These are phyloP conservation scores for Trichoderma sp. DNA, from an alignment of 2,329 filamentous ascomycete genomes.

Conservation along the genomic window DNA sequence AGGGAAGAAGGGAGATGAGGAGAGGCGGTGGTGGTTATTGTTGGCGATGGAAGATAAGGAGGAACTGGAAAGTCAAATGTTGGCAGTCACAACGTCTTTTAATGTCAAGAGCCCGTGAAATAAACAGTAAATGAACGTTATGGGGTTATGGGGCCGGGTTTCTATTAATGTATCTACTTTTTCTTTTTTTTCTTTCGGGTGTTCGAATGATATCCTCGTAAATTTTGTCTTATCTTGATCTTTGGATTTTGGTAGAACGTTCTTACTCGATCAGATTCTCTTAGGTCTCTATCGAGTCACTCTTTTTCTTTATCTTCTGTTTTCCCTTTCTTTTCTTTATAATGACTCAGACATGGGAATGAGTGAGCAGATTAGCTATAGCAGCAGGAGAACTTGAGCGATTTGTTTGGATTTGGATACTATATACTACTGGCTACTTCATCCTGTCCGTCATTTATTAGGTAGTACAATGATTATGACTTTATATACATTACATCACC, in stretches of 20 bases:
- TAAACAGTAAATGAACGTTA: not conserved
- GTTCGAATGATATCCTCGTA: not conserved
- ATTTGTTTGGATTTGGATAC: not conserved
- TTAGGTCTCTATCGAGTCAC: not conserved
- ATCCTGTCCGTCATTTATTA: not conserved
- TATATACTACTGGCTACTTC: not conserved
- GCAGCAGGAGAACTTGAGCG: not conserved
- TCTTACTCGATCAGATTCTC: too few species aligned
- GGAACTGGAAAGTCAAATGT: not conserved
- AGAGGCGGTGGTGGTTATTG: too few species aligned
- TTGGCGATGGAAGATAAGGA: not conserved
- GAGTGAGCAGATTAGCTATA: not conserved
- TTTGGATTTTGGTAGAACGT: too few species aligned
- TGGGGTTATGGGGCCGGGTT: not conserved
- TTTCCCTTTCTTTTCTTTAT: not conserved
- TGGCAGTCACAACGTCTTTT: not conserved
- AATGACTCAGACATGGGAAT: not conserved
- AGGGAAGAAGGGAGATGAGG: not conserved
- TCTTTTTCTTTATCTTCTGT: not conserved
- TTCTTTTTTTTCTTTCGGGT: not conserved
- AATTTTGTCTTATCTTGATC: not conserved
- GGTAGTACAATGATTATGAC: conserved; percentile 2
- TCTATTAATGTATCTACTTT: conserved; percentile 8
- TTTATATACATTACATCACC: not conserved
- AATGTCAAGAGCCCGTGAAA: conserved; percentile 2